A percentile compares a stretch with the other conserved stretches of the same genome.
phyloP scores from a whole-genome alignment of 768 basidiomycete genomes.

The Hemileccinum rubropunctum region DNA sequence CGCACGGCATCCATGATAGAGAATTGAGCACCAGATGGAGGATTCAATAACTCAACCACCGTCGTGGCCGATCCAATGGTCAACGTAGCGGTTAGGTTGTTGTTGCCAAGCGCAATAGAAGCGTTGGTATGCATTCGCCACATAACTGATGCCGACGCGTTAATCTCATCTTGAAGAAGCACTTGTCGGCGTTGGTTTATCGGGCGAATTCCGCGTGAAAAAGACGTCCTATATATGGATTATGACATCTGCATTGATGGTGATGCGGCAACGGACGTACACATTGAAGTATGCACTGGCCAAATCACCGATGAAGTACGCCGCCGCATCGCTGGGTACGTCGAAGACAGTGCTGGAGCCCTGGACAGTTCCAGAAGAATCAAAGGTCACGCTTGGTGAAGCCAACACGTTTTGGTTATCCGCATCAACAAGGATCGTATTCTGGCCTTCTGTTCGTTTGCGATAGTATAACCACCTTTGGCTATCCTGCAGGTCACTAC shows the following conservation, averaged over 20 bases:
- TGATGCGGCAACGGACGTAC: slow-evolving; percentile 43
- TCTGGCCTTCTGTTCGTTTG: slow-evolving; percentile 97
- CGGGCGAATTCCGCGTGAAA: slow-evolving; percentile 81
- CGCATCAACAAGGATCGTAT: slow-evolving; percentile 76
- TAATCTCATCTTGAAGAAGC: slow-evolving; percentile 91
- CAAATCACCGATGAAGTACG: slow-evolving; percentile 79
- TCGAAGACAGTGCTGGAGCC: slow-evolving; percentile 80
- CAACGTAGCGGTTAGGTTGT: slow-evolving; percentile 71
- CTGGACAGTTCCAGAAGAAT: slow-evolving; percentile 61
- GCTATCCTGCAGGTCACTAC: slow-evolving; percentile 61
- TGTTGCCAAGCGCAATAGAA: slow-evolving; percentile 52
- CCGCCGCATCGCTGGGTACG: slow-evolving; percentile 65
- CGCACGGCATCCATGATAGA: slow-evolving; percentile 52
- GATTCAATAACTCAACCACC: slow-evolving; percentile 62
- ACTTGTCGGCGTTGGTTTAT: slow-evolving; percentile 86
- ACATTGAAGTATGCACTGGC: slow-evolving; percentile 69
- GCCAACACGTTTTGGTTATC: slow-evolving; percentile 79
- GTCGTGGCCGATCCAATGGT: slow-evolving; percentile 66
- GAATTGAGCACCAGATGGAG: slow-evolving; percentile 66
- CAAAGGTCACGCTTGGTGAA: slow-evolving; percentile 55
- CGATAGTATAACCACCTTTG: slow-evolving; percentile 91
- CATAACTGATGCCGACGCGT: slow-evolving; percentile 52
- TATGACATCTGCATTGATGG: slow-evolving; percentile 11
- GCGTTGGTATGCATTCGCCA: slow-evolving; percentile 99
- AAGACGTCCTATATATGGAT: slow-evolving; percentile 49